phyloP scores from a whole-genome alignment of 2,329 filamentous ascomycete genomes.

The Nemania bipapillata region DNA sequence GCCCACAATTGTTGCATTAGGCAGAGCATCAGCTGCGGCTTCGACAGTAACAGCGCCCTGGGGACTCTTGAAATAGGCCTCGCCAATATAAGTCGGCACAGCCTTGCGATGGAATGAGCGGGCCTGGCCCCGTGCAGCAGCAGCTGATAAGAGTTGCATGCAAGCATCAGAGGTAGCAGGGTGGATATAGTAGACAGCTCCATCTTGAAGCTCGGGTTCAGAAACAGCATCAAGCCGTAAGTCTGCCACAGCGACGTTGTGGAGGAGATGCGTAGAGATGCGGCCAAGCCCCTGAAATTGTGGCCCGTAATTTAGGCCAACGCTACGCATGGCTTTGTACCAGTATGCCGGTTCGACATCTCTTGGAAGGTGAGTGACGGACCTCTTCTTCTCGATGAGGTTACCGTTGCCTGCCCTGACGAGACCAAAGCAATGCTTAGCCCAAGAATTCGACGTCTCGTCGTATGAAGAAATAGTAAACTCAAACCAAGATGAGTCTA shows the following conservation, averaged over 20 bases:
- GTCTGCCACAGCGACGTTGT: constrained; percentile 6
- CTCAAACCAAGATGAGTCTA: constrained; percentile 17
- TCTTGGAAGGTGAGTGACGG: constrained; percentile 10
- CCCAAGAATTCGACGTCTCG: constrained; percentile 9
- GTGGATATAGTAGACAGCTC: constrained; percentile 7
- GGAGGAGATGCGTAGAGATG: neutral
- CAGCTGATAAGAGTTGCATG: constrained; percentile 14
- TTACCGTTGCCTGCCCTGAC: neutral
- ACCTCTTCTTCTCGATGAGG: neutral
- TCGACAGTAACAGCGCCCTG: neutral
- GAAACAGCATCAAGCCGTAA: neutral
- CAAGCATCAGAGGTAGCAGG: constrained; percentile 23
- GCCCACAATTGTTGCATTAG: constrained; percentile 5
- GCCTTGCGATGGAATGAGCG: constrained; percentile 5
- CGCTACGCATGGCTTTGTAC: constrained; percentile 22
- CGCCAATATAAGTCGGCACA: constrained; percentile 23
- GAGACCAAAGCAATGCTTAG: constrained; percentile 24
- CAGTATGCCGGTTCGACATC: constrained; percentile 4
- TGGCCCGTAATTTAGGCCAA: constrained; percentile 27
- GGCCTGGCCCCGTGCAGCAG: constrained; percentile 12
- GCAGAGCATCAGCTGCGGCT: constrained; percentile 6
- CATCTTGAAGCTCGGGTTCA: constrained; percentile 1
- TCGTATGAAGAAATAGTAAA: constrained; percentile 23
- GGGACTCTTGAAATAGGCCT: constrained; percentile 18
- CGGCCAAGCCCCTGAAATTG: constrained; percentile 15